Evolutionary conservation across 106 monocot genomes (phyloP).

Genomic region (Dioscorea zingiberensis): DNA sequence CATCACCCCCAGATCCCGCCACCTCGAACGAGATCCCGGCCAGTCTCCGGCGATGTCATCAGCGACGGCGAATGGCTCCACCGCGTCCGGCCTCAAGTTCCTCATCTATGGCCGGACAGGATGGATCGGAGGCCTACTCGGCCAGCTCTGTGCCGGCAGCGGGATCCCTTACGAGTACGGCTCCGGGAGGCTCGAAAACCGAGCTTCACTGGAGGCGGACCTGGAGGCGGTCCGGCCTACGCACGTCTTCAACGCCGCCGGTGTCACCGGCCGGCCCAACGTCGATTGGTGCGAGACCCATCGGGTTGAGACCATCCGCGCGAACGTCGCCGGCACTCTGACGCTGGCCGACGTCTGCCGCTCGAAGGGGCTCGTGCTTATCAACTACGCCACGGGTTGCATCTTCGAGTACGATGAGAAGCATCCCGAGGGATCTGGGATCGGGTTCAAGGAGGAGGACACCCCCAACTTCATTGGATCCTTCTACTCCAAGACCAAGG

Average conservation of each 20-base stretch:
- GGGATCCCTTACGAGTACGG: constrained; percentile 53
- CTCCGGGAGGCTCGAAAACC: constrained; percentile 48
- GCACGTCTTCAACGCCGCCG: constrained; percentile 80
- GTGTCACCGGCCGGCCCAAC: constrained; percentile 78
- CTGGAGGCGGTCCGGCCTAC: constrained; percentile 42
- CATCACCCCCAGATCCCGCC: not conserved
- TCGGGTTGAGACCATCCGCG: constrained; percentile 51
- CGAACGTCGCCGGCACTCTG: constrained; percentile 52
- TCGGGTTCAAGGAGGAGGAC: constrained; percentile 61
- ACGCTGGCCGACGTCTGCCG: constrained; percentile 58
- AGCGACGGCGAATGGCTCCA: constrained; percentile 9
- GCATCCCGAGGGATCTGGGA: constrained; percentile 37
- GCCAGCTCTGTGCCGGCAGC: constrained; percentile 36
- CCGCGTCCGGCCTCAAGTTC: constrained; percentile 22
- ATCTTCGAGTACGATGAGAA: constrained; percentile 54
- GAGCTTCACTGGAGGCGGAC: constrained; percentile 37
- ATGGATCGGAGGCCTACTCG: constrained; percentile 82
- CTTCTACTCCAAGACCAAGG: constrained; percentile 69
- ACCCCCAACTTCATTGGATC: constrained; percentile 56
- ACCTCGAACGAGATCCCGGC: not conserved
- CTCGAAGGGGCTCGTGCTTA: constrained; percentile 29
- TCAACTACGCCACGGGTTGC: constrained; percentile 61
- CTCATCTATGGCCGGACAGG: constrained; percentile 71
- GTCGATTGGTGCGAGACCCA: constrained; percentile 91
- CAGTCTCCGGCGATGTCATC: not conserved